phyloP scores from a whole-genome alignment of 257 asterid species.

The Nicotiana benthamiana region DNA sequence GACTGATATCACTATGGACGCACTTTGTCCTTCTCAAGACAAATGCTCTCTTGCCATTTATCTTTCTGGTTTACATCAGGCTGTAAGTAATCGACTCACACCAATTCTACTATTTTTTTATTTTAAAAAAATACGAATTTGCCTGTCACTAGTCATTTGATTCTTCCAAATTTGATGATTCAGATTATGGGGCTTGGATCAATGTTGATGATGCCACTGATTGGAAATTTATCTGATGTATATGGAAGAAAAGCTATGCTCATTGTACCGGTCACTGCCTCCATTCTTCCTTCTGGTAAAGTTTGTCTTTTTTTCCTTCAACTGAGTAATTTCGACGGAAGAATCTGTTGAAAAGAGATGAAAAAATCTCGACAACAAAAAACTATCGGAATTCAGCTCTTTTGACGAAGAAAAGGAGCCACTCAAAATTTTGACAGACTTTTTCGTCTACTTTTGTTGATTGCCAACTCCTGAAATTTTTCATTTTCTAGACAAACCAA shows the following conservation, averaged over 20 bases:
- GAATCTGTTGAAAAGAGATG: too few species aligned
- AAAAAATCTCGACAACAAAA: too few species aligned
- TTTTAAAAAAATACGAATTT: neutral
- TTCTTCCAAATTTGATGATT: too few species aligned
- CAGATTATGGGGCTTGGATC: slow-evolving; percentile 50
- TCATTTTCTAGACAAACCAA: too few species aligned
- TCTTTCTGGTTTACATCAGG: slow-evolving; percentile 51
- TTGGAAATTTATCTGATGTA: slow-evolving; percentile 47
- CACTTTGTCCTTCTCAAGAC: slow-evolving; percentile 48
- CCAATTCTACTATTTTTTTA: neutral
- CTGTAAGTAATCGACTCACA: slow-evolving; percentile 21
- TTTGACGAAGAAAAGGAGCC: too few species aligned
- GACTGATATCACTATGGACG: slow-evolving; percentile 43
- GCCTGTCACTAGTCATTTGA: too few species aligned
- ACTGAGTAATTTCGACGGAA: too few species aligned
- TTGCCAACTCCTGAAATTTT: too few species aligned
- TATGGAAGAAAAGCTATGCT: slow-evolving; percentile 52
- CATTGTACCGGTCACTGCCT: slow-evolving; percentile 33
- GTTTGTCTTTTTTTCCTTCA: neutral
- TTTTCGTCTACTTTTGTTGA: too few species aligned
- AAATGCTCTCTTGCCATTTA: slow-evolving; percentile 58
- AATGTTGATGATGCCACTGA: slow-evolving; percentile 47
- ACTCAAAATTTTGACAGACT: too few species aligned
- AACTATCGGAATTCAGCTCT: too few species aligned
- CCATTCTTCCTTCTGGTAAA: slow-evolving; percentile 40